Conservation (phyloP, 139 green algal species). For the Chlamydomonas schloesseri region DNA sequence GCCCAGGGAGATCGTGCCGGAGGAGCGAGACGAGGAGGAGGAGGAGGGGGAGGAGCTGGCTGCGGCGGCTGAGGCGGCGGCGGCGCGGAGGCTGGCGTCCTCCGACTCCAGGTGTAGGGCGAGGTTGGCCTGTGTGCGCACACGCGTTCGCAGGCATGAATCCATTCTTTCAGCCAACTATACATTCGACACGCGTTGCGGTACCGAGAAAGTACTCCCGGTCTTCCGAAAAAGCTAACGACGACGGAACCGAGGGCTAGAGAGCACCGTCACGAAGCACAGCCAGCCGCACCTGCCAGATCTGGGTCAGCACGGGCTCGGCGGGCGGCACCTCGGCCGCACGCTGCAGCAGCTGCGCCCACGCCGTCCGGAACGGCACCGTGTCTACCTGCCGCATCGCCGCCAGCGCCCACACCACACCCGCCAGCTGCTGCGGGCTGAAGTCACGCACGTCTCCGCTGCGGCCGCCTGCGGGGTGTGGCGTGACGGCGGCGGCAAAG, state of each 20-base stretch:
- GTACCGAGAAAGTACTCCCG: no score
- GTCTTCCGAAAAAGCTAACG: no score
- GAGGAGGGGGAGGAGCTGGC: neutral
- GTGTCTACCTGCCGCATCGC: slow-evolving; percentile 47
- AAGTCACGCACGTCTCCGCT: slow-evolving; percentile 15
- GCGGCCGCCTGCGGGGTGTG: neutral
- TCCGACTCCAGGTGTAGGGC: slow-evolving; percentile 26
- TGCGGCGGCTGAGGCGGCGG: neutral
- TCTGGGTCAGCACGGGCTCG: slow-evolving; percentile 37
- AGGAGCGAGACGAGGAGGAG: neutral
- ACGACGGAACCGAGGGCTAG: no score
- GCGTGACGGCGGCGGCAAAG: no score
- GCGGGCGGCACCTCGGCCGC: neutral
- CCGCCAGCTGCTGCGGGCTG: slow-evolving; percentile 44
- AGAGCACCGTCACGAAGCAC: no score
- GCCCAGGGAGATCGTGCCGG: no score
- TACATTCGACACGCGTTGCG: no score
- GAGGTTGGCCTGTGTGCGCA: slow-evolving; percentile 3
- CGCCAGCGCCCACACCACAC: slow-evolving; percentile 57
- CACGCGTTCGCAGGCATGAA: no score
- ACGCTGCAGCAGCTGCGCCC: slow-evolving; percentile 4
- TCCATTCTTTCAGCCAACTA: no score
- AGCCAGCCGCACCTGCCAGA: slow-evolving; percentile 46
- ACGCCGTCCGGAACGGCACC: slow-evolving; percentile 40
- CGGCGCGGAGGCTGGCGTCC: no score